Evolutionary conservation across 441 rosid species (phyloP).

Genomic region (Populus hybrid): DNA sequence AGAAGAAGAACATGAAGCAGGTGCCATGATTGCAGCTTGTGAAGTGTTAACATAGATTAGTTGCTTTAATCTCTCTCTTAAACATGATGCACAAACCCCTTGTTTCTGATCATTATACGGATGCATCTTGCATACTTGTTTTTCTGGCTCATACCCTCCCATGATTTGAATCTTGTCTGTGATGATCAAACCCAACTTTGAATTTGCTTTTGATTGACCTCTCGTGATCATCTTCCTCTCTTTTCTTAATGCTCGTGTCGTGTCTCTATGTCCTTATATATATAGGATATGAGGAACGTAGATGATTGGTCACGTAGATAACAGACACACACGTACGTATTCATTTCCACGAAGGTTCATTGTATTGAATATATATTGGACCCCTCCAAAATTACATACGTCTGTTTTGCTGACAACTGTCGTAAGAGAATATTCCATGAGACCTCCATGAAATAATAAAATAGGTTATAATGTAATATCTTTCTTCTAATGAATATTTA

Average conservation of each 20-base stretch:
- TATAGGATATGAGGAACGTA: neutral
- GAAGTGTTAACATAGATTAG: constrained; percentile 22
- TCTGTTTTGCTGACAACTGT: neutral
- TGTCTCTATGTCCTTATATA: too few species aligned
- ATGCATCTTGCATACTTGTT: constrained; percentile 50
- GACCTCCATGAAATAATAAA: too few species aligned
- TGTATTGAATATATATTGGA: neutral
- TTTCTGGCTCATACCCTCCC: constrained; percentile 24
- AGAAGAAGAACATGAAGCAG: constrained; percentile 16
- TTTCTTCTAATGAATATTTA: too few species aligned
- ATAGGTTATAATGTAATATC: too few species aligned
- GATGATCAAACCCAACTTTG: neutral
- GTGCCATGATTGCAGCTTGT: neutral
- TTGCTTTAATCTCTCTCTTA: constrained; percentile 54
- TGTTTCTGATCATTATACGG: constrained; percentile 33
- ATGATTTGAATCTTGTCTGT: neutral
- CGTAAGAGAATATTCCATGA: neutral
- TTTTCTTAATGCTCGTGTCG: neutral
- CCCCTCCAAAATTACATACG: neutral
- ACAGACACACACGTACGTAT: too few species aligned
- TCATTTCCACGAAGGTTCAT: neutral
- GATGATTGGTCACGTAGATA: neutral
- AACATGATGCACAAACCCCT: constrained; percentile 79
- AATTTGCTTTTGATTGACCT: neutral
- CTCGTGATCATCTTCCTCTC: neutral